These are phyloP conservation scores for Ceratopteris richardii DNA, from an alignment of 75 land plant genomes.

Conservation along the genomic window DNA sequence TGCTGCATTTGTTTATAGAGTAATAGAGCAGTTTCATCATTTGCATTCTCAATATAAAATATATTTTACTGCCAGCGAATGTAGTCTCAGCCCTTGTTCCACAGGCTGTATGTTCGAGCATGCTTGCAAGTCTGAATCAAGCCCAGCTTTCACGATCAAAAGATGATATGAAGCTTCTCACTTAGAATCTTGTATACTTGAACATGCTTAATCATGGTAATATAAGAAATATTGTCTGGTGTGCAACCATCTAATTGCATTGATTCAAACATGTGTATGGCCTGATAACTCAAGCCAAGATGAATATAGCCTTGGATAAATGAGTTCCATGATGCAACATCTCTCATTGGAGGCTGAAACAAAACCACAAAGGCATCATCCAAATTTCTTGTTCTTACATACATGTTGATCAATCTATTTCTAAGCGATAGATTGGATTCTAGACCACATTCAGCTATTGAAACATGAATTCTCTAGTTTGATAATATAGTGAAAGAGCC, in stretches of 20 bases:
- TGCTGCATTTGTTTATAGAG: neutral
- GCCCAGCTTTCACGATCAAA: slow-evolving; percentile 10
- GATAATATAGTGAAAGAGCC: neutral
- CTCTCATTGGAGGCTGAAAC: slow-evolving; percentile 27
- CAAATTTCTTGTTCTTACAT: slow-evolving; percentile 46
- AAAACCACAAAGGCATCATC: slow-evolving; percentile 24
- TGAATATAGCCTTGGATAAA: slow-evolving; percentile 43
- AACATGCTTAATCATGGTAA: slow-evolving; percentile 15
- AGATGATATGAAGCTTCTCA: slow-evolving; percentile 15
- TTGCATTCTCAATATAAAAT: slow-evolving; percentile 1
- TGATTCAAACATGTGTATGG: slow-evolving; percentile 33
- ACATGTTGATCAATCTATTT: slow-evolving; percentile 51
- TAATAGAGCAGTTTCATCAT: neutral
- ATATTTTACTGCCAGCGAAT: slow-evolving; percentile 11
- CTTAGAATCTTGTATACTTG: neutral
- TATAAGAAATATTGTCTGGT: slow-evolving; percentile 14
- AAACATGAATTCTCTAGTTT: neutral
- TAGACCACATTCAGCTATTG: neutral
- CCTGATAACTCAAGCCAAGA: slow-evolving; percentile 35
- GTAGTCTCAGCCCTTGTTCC: slow-evolving; percentile 11
- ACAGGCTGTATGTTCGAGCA: slow-evolving; percentile 7
- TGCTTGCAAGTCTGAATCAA: slow-evolving; percentile 11
- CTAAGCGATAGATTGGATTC: neutral
- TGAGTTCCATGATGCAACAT: slow-evolving; percentile 59
- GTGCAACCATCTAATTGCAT: slow-evolving; percentile 15